Conservation (phyloP, 441 rosid genomes). For the Macaranga tanarius region DNA sequence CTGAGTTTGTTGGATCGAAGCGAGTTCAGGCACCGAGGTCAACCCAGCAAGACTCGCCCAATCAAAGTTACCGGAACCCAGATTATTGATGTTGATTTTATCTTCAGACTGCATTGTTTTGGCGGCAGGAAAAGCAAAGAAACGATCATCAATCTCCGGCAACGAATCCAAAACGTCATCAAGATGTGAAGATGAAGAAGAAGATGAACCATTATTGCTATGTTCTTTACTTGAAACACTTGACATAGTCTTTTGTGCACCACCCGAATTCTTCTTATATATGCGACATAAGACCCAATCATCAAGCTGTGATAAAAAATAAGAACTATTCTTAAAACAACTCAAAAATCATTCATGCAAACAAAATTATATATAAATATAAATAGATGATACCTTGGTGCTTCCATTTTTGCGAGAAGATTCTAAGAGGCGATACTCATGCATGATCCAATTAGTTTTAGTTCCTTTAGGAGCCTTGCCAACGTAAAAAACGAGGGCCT, state of each 20-base stretch:
- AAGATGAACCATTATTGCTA: conserved; percentile 57
- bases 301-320: conserved; percentile 52
- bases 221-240: conserved; percentile 48
- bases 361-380: no score
- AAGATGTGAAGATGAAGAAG: conserved; percentile 79
- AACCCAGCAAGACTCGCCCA: conserved; percentile 78
- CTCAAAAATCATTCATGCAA: background rate
- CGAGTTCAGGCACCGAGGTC: conserved; percentile 45
- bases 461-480: conserved; percentile 96
- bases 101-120: conserved; percentile 48
- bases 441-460: conserved; percentile 99
- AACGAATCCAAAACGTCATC: conserved; percentile 78
- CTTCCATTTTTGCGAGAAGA: conserved; percentile 52
- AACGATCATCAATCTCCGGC: conserved; percentile 56
- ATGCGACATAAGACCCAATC: conserved; percentile 97
- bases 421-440: conserved; percentile 82
- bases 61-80: conserved; percentile 57
- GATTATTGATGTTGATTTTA: conserved; percentile 35
- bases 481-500: conserved; percentile 82
- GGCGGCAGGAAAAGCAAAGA: conserved; percentile 47
- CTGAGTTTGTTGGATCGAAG: conserved; percentile 31
- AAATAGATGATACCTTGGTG: conserved; percentile 66
- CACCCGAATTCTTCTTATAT: conserved; percentile 74
- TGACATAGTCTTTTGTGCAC: conserved; percentile 49
- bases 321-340: background rate